Conservation (phyloP, 805 yeast genomes). For the Candida ponderosae region DNA sequence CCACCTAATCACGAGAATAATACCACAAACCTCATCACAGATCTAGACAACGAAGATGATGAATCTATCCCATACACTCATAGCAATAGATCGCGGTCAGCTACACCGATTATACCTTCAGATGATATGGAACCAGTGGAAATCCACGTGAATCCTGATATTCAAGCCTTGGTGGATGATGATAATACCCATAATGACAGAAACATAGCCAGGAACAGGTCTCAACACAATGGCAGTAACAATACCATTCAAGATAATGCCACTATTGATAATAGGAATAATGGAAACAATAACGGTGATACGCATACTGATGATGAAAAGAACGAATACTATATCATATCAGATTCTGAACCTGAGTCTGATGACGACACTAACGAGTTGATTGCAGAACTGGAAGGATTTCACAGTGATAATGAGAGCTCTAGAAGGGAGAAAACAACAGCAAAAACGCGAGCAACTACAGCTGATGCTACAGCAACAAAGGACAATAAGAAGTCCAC, state of each 20-base stretch:
- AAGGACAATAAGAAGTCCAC: neutral
- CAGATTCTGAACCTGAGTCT: constrained; percentile 11
- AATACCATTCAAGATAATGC: too few species aligned
- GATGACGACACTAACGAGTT: constrained; percentile 6
- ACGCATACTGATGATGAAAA: constrained; percentile 12
- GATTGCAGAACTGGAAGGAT: neutral
- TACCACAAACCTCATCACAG: neutral
- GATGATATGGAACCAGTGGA: constrained; percentile 2
- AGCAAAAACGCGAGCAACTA: constrained; percentile 1
- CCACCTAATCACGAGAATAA: too few species aligned
- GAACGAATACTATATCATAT: constrained; percentile 10
- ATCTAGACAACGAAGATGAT: constrained; percentile 13
- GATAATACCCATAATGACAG: constrained; percentile 2
- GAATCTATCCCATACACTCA: constrained; percentile 21
- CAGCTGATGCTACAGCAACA: constrained; percentile 1
- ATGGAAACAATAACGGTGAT: constrained; percentile 7
- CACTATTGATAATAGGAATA: constrained; percentile 3
- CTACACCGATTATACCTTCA: constrained; percentile 12
- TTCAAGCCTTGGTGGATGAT: neutral
- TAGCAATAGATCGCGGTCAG: constrained; percentile 10
- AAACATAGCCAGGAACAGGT: constrained; percentile 4
- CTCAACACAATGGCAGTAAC: constrained; percentile 6
- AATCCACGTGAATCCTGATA: too few species aligned
- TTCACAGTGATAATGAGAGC: too few species aligned
- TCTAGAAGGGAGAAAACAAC: too few species aligned